phyloP scores from a whole-genome alignment of 148 eudicot genomes.

The Selenicereus undatus region DNA sequence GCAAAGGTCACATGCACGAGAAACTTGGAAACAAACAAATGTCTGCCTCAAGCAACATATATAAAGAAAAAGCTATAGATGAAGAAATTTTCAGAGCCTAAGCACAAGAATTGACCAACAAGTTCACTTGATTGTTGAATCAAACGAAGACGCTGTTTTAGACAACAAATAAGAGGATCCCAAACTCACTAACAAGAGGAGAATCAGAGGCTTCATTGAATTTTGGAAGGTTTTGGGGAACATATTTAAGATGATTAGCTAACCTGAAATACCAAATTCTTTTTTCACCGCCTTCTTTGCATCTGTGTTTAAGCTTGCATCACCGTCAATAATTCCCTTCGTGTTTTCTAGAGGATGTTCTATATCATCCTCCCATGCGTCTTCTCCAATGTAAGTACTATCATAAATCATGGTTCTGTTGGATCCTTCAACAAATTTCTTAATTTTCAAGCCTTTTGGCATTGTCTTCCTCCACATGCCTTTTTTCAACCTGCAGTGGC shows the following conservation, averaged over 20 bases:
- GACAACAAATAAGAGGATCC: not conserved
- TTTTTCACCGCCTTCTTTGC: slow-evolving; percentile 44
- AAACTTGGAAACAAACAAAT: not conserved
- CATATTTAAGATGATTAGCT: slow-evolving; percentile 14
- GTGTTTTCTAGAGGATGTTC: slow-evolving; percentile 38
- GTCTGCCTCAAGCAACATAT: not conserved
- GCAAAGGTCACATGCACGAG: not conserved
- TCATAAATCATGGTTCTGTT: slow-evolving; percentile 72
- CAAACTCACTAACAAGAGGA: not conserved
- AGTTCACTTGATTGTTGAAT: not conserved
- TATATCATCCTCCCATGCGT: slow-evolving; percentile 83
- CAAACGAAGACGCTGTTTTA: not conserved
- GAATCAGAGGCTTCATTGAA: not conserved
- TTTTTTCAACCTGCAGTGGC: slow-evolving; percentile 54
- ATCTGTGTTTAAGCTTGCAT: slow-evolving; percentile 40
- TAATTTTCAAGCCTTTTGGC: slow-evolving; percentile 84
- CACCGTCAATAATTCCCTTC: slow-evolving; percentile 44
- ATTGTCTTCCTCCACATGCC: slow-evolving; percentile 82
- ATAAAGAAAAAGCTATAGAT: slow-evolving; percentile 1
- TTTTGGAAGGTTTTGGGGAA: not conserved
- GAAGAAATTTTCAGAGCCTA: not conserved
- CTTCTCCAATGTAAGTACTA: slow-evolving; percentile 80
- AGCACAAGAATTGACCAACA: slow-evolving; percentile 2
- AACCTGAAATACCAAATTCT: slow-evolving; percentile 65
- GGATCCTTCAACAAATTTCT: slow-evolving; percentile 69